phyloP scores from a whole-genome alignment of 73 alveolate genomes.

The Tetrahymena thermophila region DNA sequence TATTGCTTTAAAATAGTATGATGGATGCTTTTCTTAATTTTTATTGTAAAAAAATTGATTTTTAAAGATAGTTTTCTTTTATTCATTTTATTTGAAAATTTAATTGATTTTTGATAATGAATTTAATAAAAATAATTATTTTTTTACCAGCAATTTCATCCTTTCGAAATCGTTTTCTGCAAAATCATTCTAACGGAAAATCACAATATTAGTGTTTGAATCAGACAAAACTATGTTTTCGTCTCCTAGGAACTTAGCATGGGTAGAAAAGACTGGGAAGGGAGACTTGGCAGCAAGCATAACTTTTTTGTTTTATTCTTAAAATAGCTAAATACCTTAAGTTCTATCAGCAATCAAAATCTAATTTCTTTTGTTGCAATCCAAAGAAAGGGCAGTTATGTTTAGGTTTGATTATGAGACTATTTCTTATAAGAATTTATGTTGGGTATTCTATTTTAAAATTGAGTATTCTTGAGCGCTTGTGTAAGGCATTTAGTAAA shows the following conservation, averaged over 20 bases:
- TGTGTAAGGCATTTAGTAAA: neutral
- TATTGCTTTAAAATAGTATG: too few species aligned
- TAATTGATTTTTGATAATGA: too few species aligned
- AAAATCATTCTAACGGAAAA: neutral
- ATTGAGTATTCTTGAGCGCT: neutral
- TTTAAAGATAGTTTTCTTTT: too few species aligned
- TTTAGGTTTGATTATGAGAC: neutral
- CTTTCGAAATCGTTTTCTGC: neutral
- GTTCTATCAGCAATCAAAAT: neutral
- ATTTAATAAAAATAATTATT: too few species aligned
- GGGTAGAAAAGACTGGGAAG: neutral
- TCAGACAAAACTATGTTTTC: neutral
- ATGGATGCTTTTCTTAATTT: too few species aligned
- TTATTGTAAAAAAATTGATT: too few species aligned
- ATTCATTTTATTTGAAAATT: too few species aligned
- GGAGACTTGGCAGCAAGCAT: neutral
- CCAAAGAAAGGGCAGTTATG: neutral
- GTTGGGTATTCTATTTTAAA: neutral
- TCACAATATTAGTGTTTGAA: neutral
- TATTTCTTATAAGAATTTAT: neutral
- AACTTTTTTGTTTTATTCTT: neutral
- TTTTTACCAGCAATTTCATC: neutral
- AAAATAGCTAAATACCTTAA: neutral
- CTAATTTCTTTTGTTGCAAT: neutral
- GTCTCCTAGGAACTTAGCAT: neutral